Evolutionary conservation across 1,284 basidiomycete species (phyloP).

Genomic region (Porodaedalea pini): DNA sequence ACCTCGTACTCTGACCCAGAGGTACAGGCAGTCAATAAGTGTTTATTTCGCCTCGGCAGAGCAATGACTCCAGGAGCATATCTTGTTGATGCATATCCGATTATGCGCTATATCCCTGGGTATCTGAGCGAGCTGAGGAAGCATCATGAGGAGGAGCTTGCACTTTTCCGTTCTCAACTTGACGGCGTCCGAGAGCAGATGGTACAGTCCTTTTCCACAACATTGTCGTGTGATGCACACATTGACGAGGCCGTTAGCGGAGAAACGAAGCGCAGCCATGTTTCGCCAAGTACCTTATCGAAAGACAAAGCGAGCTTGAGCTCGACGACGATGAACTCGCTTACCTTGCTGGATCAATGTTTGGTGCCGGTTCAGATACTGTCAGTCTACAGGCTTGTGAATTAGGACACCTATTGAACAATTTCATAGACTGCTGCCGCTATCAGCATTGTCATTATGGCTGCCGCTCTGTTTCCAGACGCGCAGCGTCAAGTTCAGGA

Average conservation of each 20-base stretch:
- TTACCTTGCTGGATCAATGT: conserved; percentile 31
- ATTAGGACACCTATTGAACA: conserved; percentile 9
- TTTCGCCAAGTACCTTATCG: conserved; percentile 29
- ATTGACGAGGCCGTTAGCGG: neutral
- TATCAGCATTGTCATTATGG: conserved; percentile 56
- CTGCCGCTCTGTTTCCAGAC: conserved; percentile 58
- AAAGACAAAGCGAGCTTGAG: conserved; percentile 27
- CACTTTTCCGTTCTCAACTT: conserved; percentile 50
- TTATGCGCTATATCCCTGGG: conserved; percentile 53
- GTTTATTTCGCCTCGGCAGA: conserved; percentile 44
- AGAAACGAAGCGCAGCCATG: conserved; percentile 23
- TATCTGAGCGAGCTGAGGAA: conserved; percentile 49
- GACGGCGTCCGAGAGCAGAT: conserved; percentile 41
- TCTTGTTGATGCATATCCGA: conserved; percentile 55
- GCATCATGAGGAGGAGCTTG: conserved; percentile 55
- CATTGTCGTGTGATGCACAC: neutral
- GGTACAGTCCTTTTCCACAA: conserved; percentile 31
- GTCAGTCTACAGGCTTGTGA: conserved; percentile 18
- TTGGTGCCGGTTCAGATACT: conserved; percentile 32
- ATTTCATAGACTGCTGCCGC: conserved; percentile 45
- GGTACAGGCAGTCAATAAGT: conserved; percentile 48
- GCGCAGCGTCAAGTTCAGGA: conserved; percentile 53
- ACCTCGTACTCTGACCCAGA: conserved; percentile 54
- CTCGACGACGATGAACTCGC: conserved; percentile 29
- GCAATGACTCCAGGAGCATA: conserved; percentile 54